Conservation (phyloP, 495 filamentous ascomycete species). For the Lophium mytilinum region DNA sequence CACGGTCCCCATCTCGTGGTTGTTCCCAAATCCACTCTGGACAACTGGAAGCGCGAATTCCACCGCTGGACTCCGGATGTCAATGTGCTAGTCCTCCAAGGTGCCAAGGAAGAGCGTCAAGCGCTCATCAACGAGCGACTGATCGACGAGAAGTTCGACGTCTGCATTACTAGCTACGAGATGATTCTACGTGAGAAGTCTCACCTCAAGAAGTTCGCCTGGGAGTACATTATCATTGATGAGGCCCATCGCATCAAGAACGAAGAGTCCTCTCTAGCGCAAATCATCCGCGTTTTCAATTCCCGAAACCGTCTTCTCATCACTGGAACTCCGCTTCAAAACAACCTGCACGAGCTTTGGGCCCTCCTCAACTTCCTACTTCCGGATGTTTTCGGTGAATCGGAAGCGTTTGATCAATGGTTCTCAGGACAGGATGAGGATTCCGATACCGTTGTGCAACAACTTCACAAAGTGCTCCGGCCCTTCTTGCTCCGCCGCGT, state of each 20-base stretch:
- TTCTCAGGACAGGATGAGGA: constrained; percentile 83
- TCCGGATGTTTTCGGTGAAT: constrained; percentile 95
- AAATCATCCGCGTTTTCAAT: constrained; percentile 95
- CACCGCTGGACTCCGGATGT: constrained; percentile 90
- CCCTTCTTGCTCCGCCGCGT: constrained; percentile 94
- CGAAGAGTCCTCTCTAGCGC: constrained; percentile 92
- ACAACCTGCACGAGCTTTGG: constrained; percentile 99
- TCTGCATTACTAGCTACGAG: constrained; percentile 92
- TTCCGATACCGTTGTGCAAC: constrained; percentile 93
- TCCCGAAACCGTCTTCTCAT: constrained; percentile 93
- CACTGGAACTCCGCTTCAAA: constrained; percentile 94
- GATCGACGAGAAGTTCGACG: constrained; percentile 84
- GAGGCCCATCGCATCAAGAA: constrained; percentile 99
- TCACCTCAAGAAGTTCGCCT: constrained; percentile 93
- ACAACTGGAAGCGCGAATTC: constrained; percentile 98
- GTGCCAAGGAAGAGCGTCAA: constrained; percentile 87
- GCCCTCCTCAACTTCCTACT: constrained; percentile 93
- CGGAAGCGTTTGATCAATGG: constrained; percentile 98
- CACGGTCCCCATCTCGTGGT: constrained; percentile 88
- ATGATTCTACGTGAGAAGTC: constrained; percentile 95
- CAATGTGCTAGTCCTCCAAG: constrained; percentile 88
- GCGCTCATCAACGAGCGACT: constrained; percentile 84
- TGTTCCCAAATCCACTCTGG: constrained; percentile 94
- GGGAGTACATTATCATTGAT: constrained; percentile 99
- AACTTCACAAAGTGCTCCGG: constrained; percentile 85